These are phyloP conservation scores for Rhynchosporium agropyri DNA, from an alignment of 2,329 filamentous ascomycete species.

Conservation along the genomic window DNA sequence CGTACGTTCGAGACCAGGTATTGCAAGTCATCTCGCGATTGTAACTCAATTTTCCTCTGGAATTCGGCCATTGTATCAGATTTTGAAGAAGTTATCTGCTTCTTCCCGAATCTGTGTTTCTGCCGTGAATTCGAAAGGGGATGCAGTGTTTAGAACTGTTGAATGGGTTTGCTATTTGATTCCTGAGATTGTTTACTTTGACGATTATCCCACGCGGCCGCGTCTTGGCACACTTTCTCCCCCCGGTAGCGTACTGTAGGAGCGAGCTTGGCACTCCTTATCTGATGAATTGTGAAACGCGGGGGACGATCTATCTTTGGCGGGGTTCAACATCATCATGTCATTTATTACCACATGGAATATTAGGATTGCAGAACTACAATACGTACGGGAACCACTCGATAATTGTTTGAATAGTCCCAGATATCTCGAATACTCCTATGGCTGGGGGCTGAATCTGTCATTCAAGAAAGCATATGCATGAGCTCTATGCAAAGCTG, in stretches of 20 bases:
- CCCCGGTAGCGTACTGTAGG: background rate
- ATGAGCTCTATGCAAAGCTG: conserved; percentile 19
- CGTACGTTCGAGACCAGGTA: conserved; percentile 72
- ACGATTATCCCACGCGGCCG: conserved; percentile 20
- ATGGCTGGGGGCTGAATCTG: conserved; percentile 16
- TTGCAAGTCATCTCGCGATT: conserved; percentile 71
- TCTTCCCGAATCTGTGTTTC: too few species aligned
- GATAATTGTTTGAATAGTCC: too few species aligned
- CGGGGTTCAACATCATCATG: conserved; percentile 6
- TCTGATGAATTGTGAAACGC: conserved; percentile 3
- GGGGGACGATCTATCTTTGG: conserved; percentile 11
- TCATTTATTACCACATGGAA: background rate
- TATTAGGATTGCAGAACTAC: too few species aligned
- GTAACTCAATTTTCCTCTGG: conserved; percentile 79
- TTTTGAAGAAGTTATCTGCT: background rate
- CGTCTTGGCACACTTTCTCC: conserved; percentile 19
- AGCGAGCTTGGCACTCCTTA: conserved; percentile 10
- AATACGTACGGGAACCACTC: too few species aligned
- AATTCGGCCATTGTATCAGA: conserved; percentile 38
- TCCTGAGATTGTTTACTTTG: conserved; percentile 11
- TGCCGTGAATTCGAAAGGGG: background rate
- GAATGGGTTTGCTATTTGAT: background rate
- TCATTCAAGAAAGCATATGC: conserved; percentile 13
- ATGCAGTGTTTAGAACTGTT: background rate
- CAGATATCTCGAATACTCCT: background rate